Conservation (phyloP, 192 early-diverging fungal genomes). For the Funneliformis mosseae region DNA sequence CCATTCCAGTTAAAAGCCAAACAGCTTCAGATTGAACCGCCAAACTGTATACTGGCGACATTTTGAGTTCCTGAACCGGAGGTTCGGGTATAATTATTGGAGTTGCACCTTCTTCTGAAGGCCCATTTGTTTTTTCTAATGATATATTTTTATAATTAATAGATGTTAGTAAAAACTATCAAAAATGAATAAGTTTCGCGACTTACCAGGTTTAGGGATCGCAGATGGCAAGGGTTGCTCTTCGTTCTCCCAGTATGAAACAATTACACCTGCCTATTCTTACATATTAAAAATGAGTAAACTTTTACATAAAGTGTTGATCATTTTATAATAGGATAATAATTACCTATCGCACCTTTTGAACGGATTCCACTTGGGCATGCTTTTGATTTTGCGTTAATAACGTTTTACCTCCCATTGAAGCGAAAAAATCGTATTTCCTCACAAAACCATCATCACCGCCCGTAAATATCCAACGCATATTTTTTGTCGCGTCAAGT, state of each 20-base stretch:
- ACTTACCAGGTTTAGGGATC: constrained; percentile 1
- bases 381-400: constrained; percentile 89
- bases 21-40: constrained; percentile 91
- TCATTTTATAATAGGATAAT: background rate
- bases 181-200: background rate
- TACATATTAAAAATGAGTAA: background rate
- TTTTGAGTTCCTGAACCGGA: constrained; percentile 51
- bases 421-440: constrained; percentile 89
- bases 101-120: constrained; percentile 26
- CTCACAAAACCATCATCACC: constrained; percentile 94
- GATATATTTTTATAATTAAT: background rate
- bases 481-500: constrained; percentile 66
- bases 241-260: constrained; percentile 87
- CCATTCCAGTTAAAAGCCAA: constrained; percentile 79
- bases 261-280: constrained; percentile 66
- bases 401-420: constrained; percentile 77
- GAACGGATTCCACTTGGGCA: constrained; percentile 82
- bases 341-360: constrained; percentile 53
- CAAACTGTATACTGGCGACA: constrained; percentile 91
- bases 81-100: constrained; percentile 1
- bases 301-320: background rate
- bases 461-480: constrained; percentile 83
- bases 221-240: constrained; percentile 54
- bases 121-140: constrained; percentile 23
- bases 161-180: no score